Evolutionary conservation across 2,329 filamentous ascomycete genomes (phyloP), one percentile per base, ranked within the genome.

Genomic region (Cryphonectria parasitica): DNA sequence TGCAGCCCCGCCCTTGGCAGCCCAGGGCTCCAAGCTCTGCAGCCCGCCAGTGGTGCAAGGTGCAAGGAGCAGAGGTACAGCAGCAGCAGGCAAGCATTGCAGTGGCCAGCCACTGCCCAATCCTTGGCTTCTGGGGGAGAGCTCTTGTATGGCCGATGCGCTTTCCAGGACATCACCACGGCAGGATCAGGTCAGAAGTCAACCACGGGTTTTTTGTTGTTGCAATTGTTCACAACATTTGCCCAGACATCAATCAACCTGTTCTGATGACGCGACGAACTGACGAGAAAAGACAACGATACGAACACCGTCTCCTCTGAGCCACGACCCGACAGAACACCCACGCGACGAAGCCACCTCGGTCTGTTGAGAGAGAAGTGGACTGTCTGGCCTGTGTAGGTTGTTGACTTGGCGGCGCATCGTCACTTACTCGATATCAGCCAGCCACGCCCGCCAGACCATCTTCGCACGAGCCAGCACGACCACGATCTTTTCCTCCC

Each of bases 381-480:
- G 62, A 64, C 62, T 64, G 62, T 64, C 62, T 64, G 62, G 62
- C 62, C 62, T 64, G 61, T 63, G 39, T 64, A 13, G n/a, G 34
- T 39, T 49, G 62, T 28, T 64, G 43, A 34, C 39, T 28, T 49
- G 45, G 45, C 45, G n/a, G n/a, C 62, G 62, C 13, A 19, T 52
- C 41, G 41, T 49, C 62, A 49, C 61, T 6, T 13, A 63, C 36
- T n/a, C 31, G 11, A 19, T 6, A n/a, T 15, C n/a, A 25, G 61
- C 61, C 61, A 63, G 61, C 39, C 61, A 45, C 61, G 10, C 19
- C 60, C 25, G 13, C n/a, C n/a, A 25, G 19, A 28, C 54, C 25
- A 17, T 31, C 54, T 56, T 56, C 25, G 15, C 25, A 8, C 54
- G 25, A 31, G 54, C 54, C 54, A 31, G 5, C 54, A 31, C 25